Base-by-base conservation (phyloP, 805 yeast genomes). In the Grigorovia transvaalensis region DNA sequence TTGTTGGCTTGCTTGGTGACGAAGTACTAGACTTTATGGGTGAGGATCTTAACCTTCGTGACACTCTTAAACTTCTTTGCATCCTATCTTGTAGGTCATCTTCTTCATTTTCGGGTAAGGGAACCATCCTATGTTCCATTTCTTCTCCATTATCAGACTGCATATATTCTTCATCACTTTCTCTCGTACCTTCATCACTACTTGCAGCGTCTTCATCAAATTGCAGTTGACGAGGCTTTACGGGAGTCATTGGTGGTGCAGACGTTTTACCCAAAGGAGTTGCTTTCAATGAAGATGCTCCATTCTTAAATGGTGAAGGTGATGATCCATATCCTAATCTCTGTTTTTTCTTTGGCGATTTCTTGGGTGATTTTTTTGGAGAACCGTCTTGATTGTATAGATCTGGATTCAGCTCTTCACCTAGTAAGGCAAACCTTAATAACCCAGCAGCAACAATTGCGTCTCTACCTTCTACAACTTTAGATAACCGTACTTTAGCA, bases 401-500 rank as follows among this genome's bases (percentile, higher is more conserved):
- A 19, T 61, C 64, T 15, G 53, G 54, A 23, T 60, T 63, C n/a
- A 58, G 48, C 52, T 68, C 71, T 53, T 67, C 69, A 53, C 70
- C 70, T 40, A 90, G 85, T 57, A 93, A 72, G 0, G 98, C 91
- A 66, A 79, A 93, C 62, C 95, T 78, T 57, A 93, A 73, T 63
- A 93, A 69, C 59, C 84, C 84, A 59, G 88, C 91, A 4, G 99
- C 99, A 42, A 86, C 84, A 56, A 74, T 71, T 1, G 96, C 96
- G 68, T 93, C 99, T 56, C 75, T 76, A 19, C 77, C 76, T 35
- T 83, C 88, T 17, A 93, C 84, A 1, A 79, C 76, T 58, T 78
- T 80, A 20, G 95, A 85, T 52, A 93, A 73, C 59, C 98, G 78
- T n/a, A 91, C 87, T 67, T 93, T 91, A 11, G 98, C 98, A 69